phyloP scores from a whole-genome alignment of 2,329 filamentous ascomycete species.

The Cercospora zeae-maydis region DNA sequence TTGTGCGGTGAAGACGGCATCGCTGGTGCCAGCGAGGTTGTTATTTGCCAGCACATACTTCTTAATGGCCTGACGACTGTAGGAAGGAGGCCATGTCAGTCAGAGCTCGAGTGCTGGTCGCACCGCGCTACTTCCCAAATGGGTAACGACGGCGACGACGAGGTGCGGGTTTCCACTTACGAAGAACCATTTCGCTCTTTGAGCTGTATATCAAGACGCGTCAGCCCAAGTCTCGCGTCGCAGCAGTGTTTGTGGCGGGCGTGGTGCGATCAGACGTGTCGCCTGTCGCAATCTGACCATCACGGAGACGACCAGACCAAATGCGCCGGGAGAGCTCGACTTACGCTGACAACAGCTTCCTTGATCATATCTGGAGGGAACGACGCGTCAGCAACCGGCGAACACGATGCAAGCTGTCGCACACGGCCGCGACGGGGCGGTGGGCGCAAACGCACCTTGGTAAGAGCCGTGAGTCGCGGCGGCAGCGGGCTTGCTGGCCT shows the following conservation, averaged over 20 bases:
- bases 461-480: conserved; percentile 62
- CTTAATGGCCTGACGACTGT: conserved; percentile 68
- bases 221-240: conserved; percentile 43
- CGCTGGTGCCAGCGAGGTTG: conserved; percentile 53
- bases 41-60: conserved; percentile 73
- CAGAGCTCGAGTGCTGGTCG: conserved; percentile 20
- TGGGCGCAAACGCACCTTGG: conserved; percentile 57
- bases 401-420: conserved; percentile 22
- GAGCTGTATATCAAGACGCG: conserved; percentile 53
- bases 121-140: conserved; percentile 15
- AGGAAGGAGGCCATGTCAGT: conserved; percentile 27
- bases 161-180: conserved; percentile 48
- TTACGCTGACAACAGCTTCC: conserved; percentile 67
- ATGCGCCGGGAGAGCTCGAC: conserved; percentile 53
- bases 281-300: conserved; percentile 28
- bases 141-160: conserved; percentile 27
- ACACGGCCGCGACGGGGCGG: conserved; percentile 18
- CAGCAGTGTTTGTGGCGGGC: conserved; percentile 7
- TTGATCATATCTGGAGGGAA: conserved; percentile 64
- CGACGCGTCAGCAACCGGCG: conserved; percentile 52
- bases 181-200: conserved; percentile 69
- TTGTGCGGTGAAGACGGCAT: conserved; percentile 63
- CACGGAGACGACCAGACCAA: conserved; percentile 23
- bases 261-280: conserved; percentile 16
- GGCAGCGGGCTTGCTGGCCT: conserved; percentile 41